Base-by-base conservation (phyloP, 139 green algal genomes). In the Deuterostichococcus epilithicus region DNA sequence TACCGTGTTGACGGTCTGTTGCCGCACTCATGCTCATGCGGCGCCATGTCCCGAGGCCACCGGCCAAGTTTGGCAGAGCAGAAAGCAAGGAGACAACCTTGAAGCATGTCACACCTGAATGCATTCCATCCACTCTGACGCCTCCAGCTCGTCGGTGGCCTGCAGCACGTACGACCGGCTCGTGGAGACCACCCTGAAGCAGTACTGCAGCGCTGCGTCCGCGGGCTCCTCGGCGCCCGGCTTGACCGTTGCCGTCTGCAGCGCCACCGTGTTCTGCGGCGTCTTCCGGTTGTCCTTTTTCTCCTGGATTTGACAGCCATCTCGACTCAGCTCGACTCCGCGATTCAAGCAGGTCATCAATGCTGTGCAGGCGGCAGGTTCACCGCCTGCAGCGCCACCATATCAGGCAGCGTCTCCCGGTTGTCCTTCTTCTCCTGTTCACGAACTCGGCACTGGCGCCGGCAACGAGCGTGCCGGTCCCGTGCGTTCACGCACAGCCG, bases 201-300 rank as follows among this genome's bases (percentile, higher is more conserved):
- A 91, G 76, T 90, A 91, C 70, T 86, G 82, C 20, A 94, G 68
- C 37, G 52, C 67, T 28, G 72, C 68, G 38, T 78, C 39, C 34
- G 81, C 68, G 74, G 76, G 68, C 37, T 94, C 88, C 65, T 97
- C 91, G 26, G 90, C 87, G 36, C 93, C 89, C 68, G 88, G 77
- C 84, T 98, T 98, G 70, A 97, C 85, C 37, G 93, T 97, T 59
- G 78, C 85, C 32, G 91, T 97, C 36, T 97, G 86, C 69, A 98
- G 86, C 67, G 90, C 87, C n/a, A 95, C 84, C 22, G 90, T 92
- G 65, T 94, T 90, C 45, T 92, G 88, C 1, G 86, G 70, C 70
- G 45, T 78, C 44, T 90, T 77, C 63, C 78, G 67, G n/a, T 73
- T 68, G 13, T 80, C 73, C 20, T 74, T 72, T 1, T 67, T 58